A percentile compares a stretch with the other conserved stretches of the same genome.
These are phyloP conservation scores for Gardenia jasminoides DNA, from an alignment of 257 asterid species.

Conservation along the genomic window DNA sequence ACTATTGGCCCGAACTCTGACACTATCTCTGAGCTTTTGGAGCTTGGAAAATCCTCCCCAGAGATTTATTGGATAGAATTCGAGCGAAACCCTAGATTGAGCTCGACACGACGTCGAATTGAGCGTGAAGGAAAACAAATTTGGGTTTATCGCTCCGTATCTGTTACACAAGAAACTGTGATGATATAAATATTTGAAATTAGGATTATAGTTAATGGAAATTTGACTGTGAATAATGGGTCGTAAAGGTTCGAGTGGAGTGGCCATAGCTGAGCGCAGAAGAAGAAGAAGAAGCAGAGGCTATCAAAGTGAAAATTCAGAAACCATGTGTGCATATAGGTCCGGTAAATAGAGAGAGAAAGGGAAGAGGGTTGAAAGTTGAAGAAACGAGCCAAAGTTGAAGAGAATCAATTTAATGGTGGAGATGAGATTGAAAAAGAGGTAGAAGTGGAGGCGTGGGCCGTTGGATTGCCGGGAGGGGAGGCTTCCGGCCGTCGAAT, in stretches of 20 bases:
- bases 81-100: conserved; percentile 47
- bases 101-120: conserved; percentile 36
- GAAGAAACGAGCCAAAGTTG: no score
- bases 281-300: not conserved
- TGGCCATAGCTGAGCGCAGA: conserved; percentile 39
- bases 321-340: conserved; percentile 20
- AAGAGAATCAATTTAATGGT: conserved; percentile 24
- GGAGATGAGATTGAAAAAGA: conserved; percentile 42
- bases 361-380: conserved; percentile 1
- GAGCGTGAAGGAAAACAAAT: conserved; percentile 23
- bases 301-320: conserved; percentile 11
- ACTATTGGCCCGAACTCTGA: conserved; percentile 53
- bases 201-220: conserved; percentile 41
- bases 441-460: conserved; percentile 30
- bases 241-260: conserved; percentile 38
- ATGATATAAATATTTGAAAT: conserved; percentile 27
- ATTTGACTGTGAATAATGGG: conserved; percentile 53
- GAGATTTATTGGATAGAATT: conserved; percentile 17
- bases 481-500: conserved; percentile 41
- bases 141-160: conserved; percentile 37
- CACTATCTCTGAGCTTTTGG: not conserved
- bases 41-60: conserved; percentile 22
- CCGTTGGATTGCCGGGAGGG: conserved; percentile 50
- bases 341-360: conserved; percentile 2
- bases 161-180: conserved; percentile 39